phyloP scores from a whole-genome alignment of 1,284 basidiomycete species.

The Ustilago crameri region DNA sequence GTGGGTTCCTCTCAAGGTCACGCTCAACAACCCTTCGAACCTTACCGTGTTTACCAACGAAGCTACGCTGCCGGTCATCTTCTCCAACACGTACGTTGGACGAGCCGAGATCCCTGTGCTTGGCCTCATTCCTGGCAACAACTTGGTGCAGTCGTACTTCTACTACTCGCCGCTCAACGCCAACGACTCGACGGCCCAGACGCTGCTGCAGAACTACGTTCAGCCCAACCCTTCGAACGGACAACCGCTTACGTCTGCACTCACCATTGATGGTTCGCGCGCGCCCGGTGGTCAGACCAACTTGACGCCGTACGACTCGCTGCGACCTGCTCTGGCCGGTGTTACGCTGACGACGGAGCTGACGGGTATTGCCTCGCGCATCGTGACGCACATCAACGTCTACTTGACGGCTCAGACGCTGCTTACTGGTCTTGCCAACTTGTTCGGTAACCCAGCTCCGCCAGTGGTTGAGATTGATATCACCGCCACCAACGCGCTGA shows the following conservation, averaged over 20 bases:
- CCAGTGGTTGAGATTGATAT: constrained; percentile 40
- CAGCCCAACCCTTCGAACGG: constrained; percentile 43
- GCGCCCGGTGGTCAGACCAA: constrained; percentile 30
- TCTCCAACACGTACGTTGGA: constrained; percentile 71
- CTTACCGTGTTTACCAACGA: constrained; percentile 75
- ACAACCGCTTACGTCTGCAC: constrained; percentile 16
- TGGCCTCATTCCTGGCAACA: constrained; percentile 75
- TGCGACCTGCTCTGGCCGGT: constrained; percentile 74
- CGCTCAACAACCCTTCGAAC: constrained; percentile 67
- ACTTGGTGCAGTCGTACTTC: constrained; percentile 74
- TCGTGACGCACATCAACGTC: constrained; percentile 50
- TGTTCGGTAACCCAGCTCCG: constrained; percentile 13
- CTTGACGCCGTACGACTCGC: constrained; percentile 76
- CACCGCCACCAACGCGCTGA: constrained; percentile 34
- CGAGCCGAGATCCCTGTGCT: constrained; percentile 69
- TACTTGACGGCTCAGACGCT: constrained; percentile 44
- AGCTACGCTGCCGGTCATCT: constrained; percentile 75
- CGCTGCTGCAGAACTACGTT: constrained; percentile 62
- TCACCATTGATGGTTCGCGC: constrained; percentile 39
- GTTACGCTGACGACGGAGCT: constrained; percentile 73
- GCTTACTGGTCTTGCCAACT: constrained; percentile 25
- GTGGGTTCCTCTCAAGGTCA: constrained; percentile 38
- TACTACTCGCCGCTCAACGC: constrained; percentile 76
- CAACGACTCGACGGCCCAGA: constrained; percentile 76
- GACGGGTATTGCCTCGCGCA: constrained; percentile 69